phyloP scores from a whole-genome alignment of 176 grass and related monocot species.

The Bolboschoenus planiculmis region DNA sequence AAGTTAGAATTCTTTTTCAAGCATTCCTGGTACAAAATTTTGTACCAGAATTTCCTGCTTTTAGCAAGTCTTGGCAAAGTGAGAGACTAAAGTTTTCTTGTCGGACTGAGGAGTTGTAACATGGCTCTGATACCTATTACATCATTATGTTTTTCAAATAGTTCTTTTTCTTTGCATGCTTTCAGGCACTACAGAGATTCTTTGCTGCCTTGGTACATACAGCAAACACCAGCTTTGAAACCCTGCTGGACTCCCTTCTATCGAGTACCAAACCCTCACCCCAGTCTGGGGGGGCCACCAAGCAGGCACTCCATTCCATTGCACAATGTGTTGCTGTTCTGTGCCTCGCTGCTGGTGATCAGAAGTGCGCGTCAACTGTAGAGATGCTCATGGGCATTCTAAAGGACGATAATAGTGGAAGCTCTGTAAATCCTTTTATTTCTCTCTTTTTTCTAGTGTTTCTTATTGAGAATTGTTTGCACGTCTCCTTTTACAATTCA shows the following conservation, averaged over 20 bases:
- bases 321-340: slow-evolving; percentile 92
- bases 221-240: slow-evolving; percentile 77
- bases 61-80: not conserved
- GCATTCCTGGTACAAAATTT: not conserved
- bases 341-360: slow-evolving; percentile 75
- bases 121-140: not conserved
- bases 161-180: not conserved
- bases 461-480: not conserved
- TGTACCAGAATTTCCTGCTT: not conserved
- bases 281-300: slow-evolving; percentile 65
- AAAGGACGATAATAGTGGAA: slow-evolving; percentile 47
- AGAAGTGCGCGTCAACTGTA: slow-evolving; percentile 85
- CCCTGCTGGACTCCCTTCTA: slow-evolving; percentile 77
- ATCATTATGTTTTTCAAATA: not conserved
- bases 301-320: slow-evolving; percentile 83
- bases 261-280: slow-evolving; percentile 67
- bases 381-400: slow-evolving; percentile 91
- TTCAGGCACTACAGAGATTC: slow-evolving; percentile 75
- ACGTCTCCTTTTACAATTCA: not conserved
- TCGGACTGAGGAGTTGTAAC: not conserved
- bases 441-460: not conserved
- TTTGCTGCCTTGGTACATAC: slow-evolving; percentile 73
- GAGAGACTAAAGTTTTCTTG: not conserved
- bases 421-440: not conserved
- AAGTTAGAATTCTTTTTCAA: not conserved